Base-by-base conservation (phyloP, 768 basidiomycete genomes). In the Tricholoma hemisulphureum region DNA sequence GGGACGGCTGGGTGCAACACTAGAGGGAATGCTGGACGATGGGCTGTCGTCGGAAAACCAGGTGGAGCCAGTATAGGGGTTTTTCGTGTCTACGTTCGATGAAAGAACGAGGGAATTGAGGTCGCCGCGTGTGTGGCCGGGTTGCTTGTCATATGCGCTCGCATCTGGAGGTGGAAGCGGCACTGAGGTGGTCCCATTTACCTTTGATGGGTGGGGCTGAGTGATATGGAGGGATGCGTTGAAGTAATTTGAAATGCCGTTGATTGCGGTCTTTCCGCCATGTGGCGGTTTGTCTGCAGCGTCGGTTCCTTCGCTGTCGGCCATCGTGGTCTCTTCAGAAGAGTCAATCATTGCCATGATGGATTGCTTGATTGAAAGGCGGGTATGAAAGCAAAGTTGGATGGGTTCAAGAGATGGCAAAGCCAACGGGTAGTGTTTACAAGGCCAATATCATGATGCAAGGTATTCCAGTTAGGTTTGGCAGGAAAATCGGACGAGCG, bases 211-310 rank as follows among this genome's bases (percentile, higher is more conserved):
- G n/a, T n/a, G n/a, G n/a, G 65, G 39, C 20, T 67, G 53, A 16
- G 60, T 60, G 31, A 66, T 57, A 51, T 67, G 63, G 56, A 62
- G 67, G 61, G 57, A 58, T 54, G 67, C 59, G 56, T 66, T 60
- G 39, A 71, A 53, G 53, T 69, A 66, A 55, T 60, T 66, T 21
- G 71, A 66, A 56, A 65, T 69, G 54, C 58, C 58, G 29, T 56
- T 56, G 32, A 61, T 58, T 53, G 56, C 50, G 14, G 55, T 61
- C 55, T 67, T 61, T 31, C 31, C 20, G 51, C 64, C 67, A 69
- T 77, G 77, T 62, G 83, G 80, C 24, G 84, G 83, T 74, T 82
- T 84, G 70, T 87, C 86, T 65, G 83, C 75, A 56, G 80, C 74
- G 66, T 87, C 85, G 49, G 77, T 73, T 51, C 79, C 76, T 60